Evolutionary conservation across 495 filamentous ascomycete species (phyloP).

Genomic region (Penicillium maclennaniae): DNA sequence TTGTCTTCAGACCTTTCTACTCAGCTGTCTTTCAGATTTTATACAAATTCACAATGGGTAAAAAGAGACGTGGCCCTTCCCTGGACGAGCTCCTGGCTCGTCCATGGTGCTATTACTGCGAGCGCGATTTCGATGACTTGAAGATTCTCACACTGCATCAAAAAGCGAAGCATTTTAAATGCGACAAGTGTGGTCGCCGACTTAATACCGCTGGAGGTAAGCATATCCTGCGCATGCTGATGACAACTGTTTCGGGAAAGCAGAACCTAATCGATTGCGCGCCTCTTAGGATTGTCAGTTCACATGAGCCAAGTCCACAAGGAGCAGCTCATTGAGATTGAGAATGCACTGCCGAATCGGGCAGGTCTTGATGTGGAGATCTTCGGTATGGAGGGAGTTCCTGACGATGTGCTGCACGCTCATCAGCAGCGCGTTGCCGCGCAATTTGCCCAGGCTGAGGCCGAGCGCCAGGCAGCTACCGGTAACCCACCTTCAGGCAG

Average conservation of each 20-base stretch:
- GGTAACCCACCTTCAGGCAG: slow-evolving; percentile 74
- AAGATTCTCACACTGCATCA: slow-evolving; percentile 96
- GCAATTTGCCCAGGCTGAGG: slow-evolving; percentile 79
- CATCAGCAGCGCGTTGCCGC: slow-evolving; percentile 82
- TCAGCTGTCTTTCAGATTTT: neutral
- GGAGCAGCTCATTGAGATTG: slow-evolving; percentile 76
- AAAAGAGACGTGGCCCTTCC: slow-evolving; percentile 79
- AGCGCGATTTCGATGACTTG: slow-evolving; percentile 95
- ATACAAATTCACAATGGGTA: slow-evolving; percentile 56
- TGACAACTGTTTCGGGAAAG: neutral
- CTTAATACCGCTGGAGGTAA: slow-evolving; percentile 93
- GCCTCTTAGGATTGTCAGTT: slow-evolving; percentile 71
- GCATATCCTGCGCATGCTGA: slow-evolving; percentile 15
- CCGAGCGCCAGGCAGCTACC: slow-evolving; percentile 73
- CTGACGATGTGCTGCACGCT: slow-evolving; percentile 72
- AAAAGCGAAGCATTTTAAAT: slow-evolving; percentile 98
- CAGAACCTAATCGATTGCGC: slow-evolving; percentile 10
- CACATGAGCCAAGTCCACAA: slow-evolving; percentile 99
- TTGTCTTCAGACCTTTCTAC: neutral
- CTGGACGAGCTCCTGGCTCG: slow-evolving; percentile 82
- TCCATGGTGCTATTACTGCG: slow-evolving; percentile 99
- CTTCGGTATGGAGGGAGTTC: slow-evolving; percentile 97
- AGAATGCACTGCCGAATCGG: slow-evolving; percentile 85
- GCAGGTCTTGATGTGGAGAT: slow-evolving; percentile 86
- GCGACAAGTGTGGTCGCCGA: slow-evolving; percentile 79